Conservation (phyloP, 2,329 filamentous ascomycete genomes). For the Neopestalotiopsis rosae region DNA sequence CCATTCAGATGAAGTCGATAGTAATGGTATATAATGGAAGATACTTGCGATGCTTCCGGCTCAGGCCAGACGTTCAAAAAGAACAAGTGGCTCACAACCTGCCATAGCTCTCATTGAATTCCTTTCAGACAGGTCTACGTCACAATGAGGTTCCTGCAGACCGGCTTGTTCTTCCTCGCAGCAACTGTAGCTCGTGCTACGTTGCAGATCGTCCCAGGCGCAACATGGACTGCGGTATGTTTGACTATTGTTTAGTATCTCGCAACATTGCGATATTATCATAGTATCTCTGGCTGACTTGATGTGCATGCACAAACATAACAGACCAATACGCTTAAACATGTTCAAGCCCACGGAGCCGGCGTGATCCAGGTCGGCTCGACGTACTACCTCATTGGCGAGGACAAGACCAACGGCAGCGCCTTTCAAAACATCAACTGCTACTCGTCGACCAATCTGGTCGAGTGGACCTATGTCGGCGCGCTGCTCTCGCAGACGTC, state of each 20-base stretch:
- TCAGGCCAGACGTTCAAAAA: not conserved
- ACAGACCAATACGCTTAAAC: constrained; percentile 27
- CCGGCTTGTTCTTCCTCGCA: constrained; percentile 28
- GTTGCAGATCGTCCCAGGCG: constrained; percentile 35
- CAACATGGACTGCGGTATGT: constrained; percentile 34
- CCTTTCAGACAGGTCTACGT: not conserved
- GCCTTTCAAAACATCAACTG: constrained; percentile 71
- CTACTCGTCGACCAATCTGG: constrained; percentile 66
- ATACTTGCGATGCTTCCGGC: not conserved
- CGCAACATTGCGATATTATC: not conserved
- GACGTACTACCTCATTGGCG: constrained; percentile 71
- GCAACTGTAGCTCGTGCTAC: constrained; percentile 31
- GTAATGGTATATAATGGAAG: not conserved
- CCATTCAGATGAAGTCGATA: not conserved
- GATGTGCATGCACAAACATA: not conserved
- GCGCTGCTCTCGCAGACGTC: constrained; percentile 59
- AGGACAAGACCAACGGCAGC: constrained; percentile 69
- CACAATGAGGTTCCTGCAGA: constrained; percentile 16
- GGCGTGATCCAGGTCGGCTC: constrained; percentile 64
- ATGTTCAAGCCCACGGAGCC: constrained; percentile 36
- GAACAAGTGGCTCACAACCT: not conserved
- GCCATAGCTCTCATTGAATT: not conserved
- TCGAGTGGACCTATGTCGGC: constrained; percentile 67
- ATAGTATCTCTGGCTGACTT: too few species aligned
- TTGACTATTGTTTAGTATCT: not conserved